Evolutionary conservation across 306 rosid genomes (phyloP), one percentile per base, ranked within the genome.

Genomic region (Inga leiocalycina): DNA sequence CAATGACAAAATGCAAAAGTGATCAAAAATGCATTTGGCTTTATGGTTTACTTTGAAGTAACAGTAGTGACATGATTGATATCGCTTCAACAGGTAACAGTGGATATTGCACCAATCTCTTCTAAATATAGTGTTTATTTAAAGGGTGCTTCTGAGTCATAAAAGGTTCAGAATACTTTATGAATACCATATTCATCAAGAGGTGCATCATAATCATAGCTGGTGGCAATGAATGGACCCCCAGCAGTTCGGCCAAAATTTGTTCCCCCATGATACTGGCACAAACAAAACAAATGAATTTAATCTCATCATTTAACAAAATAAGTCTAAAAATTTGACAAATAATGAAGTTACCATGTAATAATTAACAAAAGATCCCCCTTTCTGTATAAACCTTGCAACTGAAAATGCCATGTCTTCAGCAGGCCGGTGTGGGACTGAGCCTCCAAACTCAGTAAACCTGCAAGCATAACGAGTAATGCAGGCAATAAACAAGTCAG

Each of bases 191-290:
- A 96, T 90, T 96, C 99, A 83, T 96, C 99, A 64, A 96, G 83
- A 77, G 99, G 99, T 8, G 99, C 99, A 83, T 96, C 99, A 61
- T 96, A 96, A 88, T 96, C 99, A 84, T 96, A 96, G 86, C 97
- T 94, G 3, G 99, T 96, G 22, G 98, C 95, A 43, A 96, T 96
- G 64, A 96, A 96, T 12, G 99, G 99, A 80, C 99, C 99, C 51
- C 99, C 99, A 74, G 99, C 98, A 41, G 99, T 96, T 86, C 99
- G 91, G 54, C 99, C 99, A 77, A 96, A 96, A 85, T 94, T 96
- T 76, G 99, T 96, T 85, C 99, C 99, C 4, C 99, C 99, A 0
- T 96, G 99, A 70, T 96, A 96, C 99, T 96, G 84, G 35, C 83
- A 90, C 41, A 76, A 84, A 70, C 79, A 22, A 66, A 67, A 15